Conservation (phyloP, 2,329 filamentous ascomycete genomes). For the Chrysoporthe cubensis region DNA sequence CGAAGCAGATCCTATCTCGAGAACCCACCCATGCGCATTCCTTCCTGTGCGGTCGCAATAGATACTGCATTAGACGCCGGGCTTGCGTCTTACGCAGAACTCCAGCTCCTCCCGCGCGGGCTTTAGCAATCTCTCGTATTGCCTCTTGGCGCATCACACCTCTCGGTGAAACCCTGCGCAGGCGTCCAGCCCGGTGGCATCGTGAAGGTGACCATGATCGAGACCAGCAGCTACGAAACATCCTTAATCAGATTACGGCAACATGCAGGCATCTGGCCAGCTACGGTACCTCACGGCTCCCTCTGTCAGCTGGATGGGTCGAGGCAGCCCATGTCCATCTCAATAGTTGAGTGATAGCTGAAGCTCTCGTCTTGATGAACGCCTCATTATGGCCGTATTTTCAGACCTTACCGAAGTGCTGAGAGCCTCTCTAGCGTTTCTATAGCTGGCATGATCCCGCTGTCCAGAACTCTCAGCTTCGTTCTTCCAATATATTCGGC, state of each 20-base stretch:
- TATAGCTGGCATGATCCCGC: background rate
- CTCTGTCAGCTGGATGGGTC: background rate
- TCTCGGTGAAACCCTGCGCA: background rate
- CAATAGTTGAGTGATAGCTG: slow-evolving; percentile 16
- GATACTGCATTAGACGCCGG: slow-evolving; percentile 13
- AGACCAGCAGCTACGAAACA: background rate
- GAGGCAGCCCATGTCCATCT: background rate
- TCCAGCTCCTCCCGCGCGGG: slow-evolving; percentile 1
- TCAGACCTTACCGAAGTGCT: background rate
- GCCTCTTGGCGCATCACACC: background rate
- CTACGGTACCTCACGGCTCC: background rate
- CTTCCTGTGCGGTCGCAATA: slow-evolving; percentile 7
- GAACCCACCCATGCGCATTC: slow-evolving; percentile 1
- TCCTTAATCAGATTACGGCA: background rate
- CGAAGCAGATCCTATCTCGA: slow-evolving; percentile 8
- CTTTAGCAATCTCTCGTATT: slow-evolving; percentile 4
- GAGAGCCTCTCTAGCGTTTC: background rate
- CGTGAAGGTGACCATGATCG: background rate
- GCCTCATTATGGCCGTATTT: background rate
- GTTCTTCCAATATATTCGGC: background rate
- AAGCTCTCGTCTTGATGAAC: background rate
- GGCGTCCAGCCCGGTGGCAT: background rate
- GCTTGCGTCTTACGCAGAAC: background rate
- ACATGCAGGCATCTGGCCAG: slow-evolving; percentile 6
- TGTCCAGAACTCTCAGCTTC: background rate